Evolutionary conservation across 352 stramenopile genomes (phyloP), one percentile per base, ranked within the genome.

Genomic region (Phytophthora megakarya): DNA sequence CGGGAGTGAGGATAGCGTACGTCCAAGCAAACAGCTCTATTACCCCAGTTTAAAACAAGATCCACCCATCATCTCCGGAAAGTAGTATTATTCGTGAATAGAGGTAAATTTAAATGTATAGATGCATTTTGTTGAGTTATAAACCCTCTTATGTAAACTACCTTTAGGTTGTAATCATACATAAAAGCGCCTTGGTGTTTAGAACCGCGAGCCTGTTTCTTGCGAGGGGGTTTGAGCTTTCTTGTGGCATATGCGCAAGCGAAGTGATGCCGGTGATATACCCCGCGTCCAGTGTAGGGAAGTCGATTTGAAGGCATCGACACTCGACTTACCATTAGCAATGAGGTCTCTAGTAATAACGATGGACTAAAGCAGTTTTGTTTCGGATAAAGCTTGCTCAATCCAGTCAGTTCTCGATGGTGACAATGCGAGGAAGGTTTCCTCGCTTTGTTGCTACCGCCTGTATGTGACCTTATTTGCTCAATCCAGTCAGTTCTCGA

Each of bases 231-330:
- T 46, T 33, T 35, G 35, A 42, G 30, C 28, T 62, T 58, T 58
- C 54, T 53, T 62, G 55, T 56, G 55, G 37, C 22, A 45, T 56
- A n/a, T 52, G 60, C 51, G 60, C 60, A 63, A 67, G 42, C 43
- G 13, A 45, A 46, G 50, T 49, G 32, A 33, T 67, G 33, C 15
- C 25, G 19, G 43, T 51, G 22, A 32, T 32, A 32, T 32, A 9
- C 26, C 26, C 9, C 26, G 9, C 9, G 26, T 32, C 26, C 26
- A 32, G 26, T 32, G 26, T 9, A 32, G 5, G 26, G 9, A 32
- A 9, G 26, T 32, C 26, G 9, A 9, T n/a, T 32, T 32, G 32
- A 22, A 9, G 33, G n/a, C 30, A 43, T 37, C 40, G 23, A 59
- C 22, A 45, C 54, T 59, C 38, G 39, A 54, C 37, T 8, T 3